Conservation (phyloP, 345 rosid genomes). For the Odontarrhena argentea region DNA sequence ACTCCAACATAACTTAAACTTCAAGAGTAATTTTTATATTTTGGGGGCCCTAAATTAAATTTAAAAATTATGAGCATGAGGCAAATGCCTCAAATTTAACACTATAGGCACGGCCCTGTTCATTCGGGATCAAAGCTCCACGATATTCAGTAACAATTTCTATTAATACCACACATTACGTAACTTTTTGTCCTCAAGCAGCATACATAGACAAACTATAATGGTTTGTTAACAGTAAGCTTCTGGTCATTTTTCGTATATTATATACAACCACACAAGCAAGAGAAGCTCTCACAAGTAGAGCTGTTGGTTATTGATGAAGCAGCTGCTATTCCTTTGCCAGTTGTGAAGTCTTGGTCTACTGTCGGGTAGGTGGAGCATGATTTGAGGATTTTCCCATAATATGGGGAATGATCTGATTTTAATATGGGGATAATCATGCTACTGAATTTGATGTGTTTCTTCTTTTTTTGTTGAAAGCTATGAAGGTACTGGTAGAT, state of each 20-base stretch:
- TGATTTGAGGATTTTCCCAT: neutral
- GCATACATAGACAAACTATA: constrained; percentile 76
- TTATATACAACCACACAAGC: constrained; percentile 96
- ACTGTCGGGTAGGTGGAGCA: constrained; percentile 81
- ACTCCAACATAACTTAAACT: too few relatives aligned
- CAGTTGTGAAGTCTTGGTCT: constrained; percentile 88
- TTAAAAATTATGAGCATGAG: too few relatives aligned
- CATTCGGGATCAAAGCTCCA: too few relatives aligned
- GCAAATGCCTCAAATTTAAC: too few relatives aligned
- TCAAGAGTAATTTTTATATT: too few relatives aligned
- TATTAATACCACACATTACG: too few relatives aligned
- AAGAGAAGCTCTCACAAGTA: constrained; percentile 94
- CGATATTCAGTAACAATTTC: too few relatives aligned
- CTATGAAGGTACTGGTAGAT: constrained; percentile 98
- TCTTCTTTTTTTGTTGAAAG: constrained; percentile 44
- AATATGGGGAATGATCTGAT: neutral
- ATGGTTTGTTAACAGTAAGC: constrained; percentile 55
- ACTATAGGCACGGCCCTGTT: too few relatives aligned
- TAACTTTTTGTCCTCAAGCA: constrained; percentile 55
- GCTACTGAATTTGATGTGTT: constrained; percentile 21
- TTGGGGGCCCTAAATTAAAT: too few relatives aligned
- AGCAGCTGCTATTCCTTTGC: constrained; percentile 99
- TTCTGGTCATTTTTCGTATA: constrained; percentile 42
- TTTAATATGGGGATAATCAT: constrained; percentile 2
- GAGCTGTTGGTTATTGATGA: constrained; percentile 95